Conservation (phyloP, 2,329 filamentous ascomycete genomes). For the Claviceps sp. region DNA sequence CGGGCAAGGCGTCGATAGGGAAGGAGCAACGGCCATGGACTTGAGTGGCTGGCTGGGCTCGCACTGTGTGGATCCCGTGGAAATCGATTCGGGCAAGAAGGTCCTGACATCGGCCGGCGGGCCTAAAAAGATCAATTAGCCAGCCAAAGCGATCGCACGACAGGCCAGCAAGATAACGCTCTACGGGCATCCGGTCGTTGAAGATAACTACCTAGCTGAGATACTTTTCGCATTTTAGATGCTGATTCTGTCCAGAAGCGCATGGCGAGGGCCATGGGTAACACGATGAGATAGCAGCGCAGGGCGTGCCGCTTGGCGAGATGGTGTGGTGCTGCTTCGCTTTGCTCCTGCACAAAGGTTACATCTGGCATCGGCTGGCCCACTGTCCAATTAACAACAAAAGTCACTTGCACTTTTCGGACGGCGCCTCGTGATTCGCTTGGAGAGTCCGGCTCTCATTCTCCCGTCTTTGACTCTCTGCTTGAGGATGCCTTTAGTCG, state of each 20-base stretch:
- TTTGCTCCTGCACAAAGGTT: neutral
- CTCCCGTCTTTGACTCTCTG: no score
- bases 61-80: slow-evolving; percentile 3
- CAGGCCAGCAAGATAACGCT: neutral
- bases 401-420: no score
- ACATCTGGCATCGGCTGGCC: neutral
- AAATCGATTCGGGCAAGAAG: slow-evolving; percentile 1
- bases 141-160: neutral
- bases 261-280: neutral
- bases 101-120: slow-evolving; percentile 2
- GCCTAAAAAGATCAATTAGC: slow-evolving; percentile 1
- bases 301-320: neutral
- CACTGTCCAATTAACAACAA: neutral
- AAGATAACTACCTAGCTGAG: neutral
- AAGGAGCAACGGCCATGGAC: slow-evolving; percentile 2
- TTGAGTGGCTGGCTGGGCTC: neutral
- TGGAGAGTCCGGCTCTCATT: no score
- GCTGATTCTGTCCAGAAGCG: neutral
- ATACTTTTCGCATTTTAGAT: neutral
- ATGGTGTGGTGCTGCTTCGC: neutral
- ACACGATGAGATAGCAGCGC: neutral
- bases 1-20: neutral
- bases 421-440: no score
- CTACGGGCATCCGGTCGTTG: neutral
- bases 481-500: no score